Base-by-base conservation (phyloP, 441 rosid genomes). In the Omphalea diandra region DNA sequence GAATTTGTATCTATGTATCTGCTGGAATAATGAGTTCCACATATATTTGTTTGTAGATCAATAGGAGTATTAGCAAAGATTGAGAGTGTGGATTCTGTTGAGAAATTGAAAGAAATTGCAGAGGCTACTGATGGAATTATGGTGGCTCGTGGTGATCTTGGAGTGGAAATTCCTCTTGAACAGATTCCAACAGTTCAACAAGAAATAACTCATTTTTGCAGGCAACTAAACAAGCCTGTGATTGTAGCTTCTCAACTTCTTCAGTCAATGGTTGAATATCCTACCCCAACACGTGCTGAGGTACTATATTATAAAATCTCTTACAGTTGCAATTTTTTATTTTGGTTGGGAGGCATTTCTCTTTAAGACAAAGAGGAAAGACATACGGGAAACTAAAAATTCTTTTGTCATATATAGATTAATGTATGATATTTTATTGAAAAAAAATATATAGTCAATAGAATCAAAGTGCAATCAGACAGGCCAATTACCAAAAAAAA, bases 241-340 rank as follows among this genome's bases (percentile, higher is more conserved):
- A 89, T 89, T 66, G 75, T 89, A 62, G 94, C 94, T 74, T 89
- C 91, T 29, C 94, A 87, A 53, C 87, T 89, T 79, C 88, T 89
- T 0, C 86, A 87, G 77, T 89, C 90, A 29, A 89, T 89, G 90
- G 76, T 87, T 26, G 91, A 89, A 80, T 85, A 80, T 81, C 91
- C 94, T 10, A 87, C 86, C 6, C 91, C 91, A 61, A 89, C 94
- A 35, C 88, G 90, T n/a, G 94, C 91, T 0, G 91, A 89, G 86
- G 91, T 89, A 79, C 53, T 35, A 22, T 53, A 7, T 15, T 0
- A 52, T 64, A 43, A 47, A 31, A 15, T 63, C 18, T 46, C 36
- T 46, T 50, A 50, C 26, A 50, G 18, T 47, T 15, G 52, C 52
- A n/a, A 47, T n/a, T 50, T 62, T 17, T 2, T n/a, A 63, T 63